phyloP scores from a whole-genome alignment of 352 stramenopile species.

The Phytopythium litorale region DNA sequence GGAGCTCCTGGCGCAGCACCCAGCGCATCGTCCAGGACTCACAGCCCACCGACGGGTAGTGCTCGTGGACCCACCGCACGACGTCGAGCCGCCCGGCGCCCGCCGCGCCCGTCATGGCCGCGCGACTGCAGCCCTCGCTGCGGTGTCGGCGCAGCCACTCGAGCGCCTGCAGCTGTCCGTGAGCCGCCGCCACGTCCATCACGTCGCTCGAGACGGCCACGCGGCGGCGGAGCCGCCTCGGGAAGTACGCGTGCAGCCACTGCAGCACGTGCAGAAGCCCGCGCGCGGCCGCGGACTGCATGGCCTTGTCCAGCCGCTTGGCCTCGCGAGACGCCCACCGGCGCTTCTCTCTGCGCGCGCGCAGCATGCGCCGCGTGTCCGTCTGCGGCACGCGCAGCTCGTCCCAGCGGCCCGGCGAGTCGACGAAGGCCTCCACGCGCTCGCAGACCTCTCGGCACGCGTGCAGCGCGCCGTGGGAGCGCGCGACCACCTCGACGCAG shows the following conservation, averaged over 20 bases:
- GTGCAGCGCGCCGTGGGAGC: constrained; percentile 20
- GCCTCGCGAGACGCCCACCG: not conserved
- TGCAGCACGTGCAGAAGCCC: constrained; percentile 25
- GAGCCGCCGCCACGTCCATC: constrained; percentile 25
- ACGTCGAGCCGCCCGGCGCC: constrained; percentile 23
- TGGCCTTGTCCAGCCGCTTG: constrained; percentile 5
- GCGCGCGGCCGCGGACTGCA: constrained; percentile 22
- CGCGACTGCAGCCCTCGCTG: constrained; percentile 14
- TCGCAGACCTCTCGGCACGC: constrained; percentile 26
- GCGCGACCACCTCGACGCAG: constrained; percentile 30
- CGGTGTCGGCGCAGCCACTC: constrained; percentile 27
- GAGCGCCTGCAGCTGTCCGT: constrained; percentile 23
- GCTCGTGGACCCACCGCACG: constrained; percentile 28
- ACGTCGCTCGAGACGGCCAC: constrained; percentile 12
- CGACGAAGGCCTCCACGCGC: constrained; percentile 47
- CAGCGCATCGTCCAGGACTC: constrained; percentile 4
- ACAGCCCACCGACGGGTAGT: not conserved
- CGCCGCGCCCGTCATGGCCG: constrained; percentile 3
- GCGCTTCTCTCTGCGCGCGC: not conserved
- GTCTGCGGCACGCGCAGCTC: constrained; percentile 8
- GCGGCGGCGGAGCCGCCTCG: not conserved
- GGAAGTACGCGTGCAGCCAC: constrained; percentile 13
- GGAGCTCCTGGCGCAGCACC: constrained; percentile 3
- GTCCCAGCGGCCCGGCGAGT: constrained; percentile 49
- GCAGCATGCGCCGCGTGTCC: constrained; percentile 5